A percentile compares a stretch with the other conserved stretches of the same genome.
Evolutionary conservation across 2,329 filamentous ascomycete genomes (phyloP).

Genomic region (Calonectria naviculata): DNA sequence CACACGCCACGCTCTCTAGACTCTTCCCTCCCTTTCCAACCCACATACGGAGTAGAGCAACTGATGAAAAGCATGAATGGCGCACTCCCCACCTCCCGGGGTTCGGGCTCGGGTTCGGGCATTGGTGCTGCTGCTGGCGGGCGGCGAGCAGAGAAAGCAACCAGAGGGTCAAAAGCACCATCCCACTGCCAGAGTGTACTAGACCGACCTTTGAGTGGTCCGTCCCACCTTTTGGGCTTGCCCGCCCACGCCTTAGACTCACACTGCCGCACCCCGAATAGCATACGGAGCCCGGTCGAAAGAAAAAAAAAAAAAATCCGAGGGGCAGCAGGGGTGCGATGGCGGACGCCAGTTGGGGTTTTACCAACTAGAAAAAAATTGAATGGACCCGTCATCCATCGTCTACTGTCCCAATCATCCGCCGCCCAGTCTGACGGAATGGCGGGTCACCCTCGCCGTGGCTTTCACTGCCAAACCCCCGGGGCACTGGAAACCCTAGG

Average conservation of each 20-base stretch:
- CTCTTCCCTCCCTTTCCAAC: constrained; percentile 21
- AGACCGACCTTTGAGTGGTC: constrained; percentile 15
- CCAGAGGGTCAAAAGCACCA: not conserved
- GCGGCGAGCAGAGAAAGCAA: not conserved
- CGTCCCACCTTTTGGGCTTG: constrained; percentile 34
- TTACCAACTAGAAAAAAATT: constrained; percentile 4
- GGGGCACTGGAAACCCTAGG: not conserved
- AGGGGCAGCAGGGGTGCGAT: not conserved
- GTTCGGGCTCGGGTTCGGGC: constrained; percentile 15
- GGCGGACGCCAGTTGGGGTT: constrained; percentile 12
- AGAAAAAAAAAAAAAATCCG: constrained; percentile 19
- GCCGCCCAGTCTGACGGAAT: constrained; percentile 27
- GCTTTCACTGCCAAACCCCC: constrained; percentile 13
- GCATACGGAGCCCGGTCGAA: not conserved
- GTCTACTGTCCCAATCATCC: constrained; percentile 5
- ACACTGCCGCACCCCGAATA: constrained; percentile 38
- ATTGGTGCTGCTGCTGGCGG: constrained; percentile 5
- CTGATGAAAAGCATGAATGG: constrained; percentile 17
- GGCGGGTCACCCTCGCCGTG: not conserved
- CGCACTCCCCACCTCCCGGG: constrained; percentile 14
- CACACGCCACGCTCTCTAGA: constrained; percentile 15
- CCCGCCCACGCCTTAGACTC: constrained; percentile 18
- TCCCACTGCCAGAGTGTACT: constrained; percentile 7
- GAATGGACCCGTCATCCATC: constrained; percentile 21
- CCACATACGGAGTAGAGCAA: constrained; percentile 12